Evolutionary conservation across 768 basidiomycete species (phyloP), one percentile per base, ranked within the genome.

Genomic region (Paxillus rubicundulus): DNA sequence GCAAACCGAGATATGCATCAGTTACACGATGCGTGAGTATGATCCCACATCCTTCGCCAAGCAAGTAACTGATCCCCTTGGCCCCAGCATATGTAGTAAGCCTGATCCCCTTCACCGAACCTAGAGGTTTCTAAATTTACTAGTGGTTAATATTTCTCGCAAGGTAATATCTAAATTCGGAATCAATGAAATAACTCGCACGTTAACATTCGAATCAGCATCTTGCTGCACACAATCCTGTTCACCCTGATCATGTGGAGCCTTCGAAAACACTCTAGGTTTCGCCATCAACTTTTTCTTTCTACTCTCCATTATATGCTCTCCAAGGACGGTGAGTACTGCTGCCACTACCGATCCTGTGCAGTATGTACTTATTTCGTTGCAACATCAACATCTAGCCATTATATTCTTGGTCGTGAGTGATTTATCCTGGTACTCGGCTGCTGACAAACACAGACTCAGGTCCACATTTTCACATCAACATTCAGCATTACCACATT

Each of bases 221-320:
- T 52, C 18, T 17, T 52, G 10, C 43, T 55, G 6, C 44, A 52
- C 33, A 37, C 33, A 14, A 12, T 32, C 2, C 24, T 55, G 13
- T 55, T 55, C 27, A 27, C 38, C n/a, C 27, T 52, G 28, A 55
- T 52, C 2, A 55, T 55, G 54, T 21, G 34, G 39, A 52, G 51
- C 40, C 50, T 55, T n/a, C 38, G 38, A 12, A 45, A 16, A 46
- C 45, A 55, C 32, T 46, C 51, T 4, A 27, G 32, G 21, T 36
- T 39, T 10, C 39, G 36, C 14, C 13, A 10, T 14, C 20, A 10
- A 10, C 51, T 40, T 9, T 52, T 52, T 38, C 45, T 38, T 2
- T 55, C 54, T 21, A 3, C 7, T 30, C 50, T 55, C 9, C 21
- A 52, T n/a, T 20, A 47, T 32, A 2, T 32, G 9, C 50, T 55